phyloP scores from a whole-genome alignment of 495 filamentous ascomycete species.

The Penicillium ochrochloron region DNA sequence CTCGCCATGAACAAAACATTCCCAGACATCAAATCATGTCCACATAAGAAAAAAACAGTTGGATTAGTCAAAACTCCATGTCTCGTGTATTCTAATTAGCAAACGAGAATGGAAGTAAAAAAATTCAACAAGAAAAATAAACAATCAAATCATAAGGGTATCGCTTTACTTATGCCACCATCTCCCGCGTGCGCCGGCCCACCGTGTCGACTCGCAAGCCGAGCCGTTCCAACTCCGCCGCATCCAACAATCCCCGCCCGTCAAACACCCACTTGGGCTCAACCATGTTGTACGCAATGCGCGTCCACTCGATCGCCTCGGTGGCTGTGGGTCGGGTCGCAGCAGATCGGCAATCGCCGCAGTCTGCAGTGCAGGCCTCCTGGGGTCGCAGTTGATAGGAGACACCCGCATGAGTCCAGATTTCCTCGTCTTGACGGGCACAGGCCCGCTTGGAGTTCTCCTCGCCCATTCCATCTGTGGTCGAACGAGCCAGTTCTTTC shows the following conservation, averaged over 20 bases:
- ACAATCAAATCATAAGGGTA: conserved; percentile 8
- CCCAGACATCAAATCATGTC: neutral
- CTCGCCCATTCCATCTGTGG: neutral
- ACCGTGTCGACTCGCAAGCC: conserved; percentile 51
- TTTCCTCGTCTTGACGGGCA: conserved; percentile 17
- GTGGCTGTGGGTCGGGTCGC: conserved; percentile 23
- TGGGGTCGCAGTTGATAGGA: conserved; percentile 27
- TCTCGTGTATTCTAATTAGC: conserved; percentile 7
- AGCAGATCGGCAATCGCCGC: conserved; percentile 28
- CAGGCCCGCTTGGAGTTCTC: conserved; percentile 12
- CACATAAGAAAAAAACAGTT: neutral
- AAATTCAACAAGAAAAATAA: neutral
- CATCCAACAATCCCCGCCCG: conserved; percentile 66
- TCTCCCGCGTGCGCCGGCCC: conserved; percentile 23
- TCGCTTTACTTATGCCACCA: conserved; percentile 12
- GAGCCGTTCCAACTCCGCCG: conserved; percentile 55
- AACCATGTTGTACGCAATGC: conserved; percentile 58
- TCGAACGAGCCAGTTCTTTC: conserved; percentile 3
- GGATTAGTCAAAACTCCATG: conserved; percentile 1
- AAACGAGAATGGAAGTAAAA: neutral
- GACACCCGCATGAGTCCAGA: conserved; percentile 24
- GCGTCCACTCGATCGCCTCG: conserved; percentile 56
- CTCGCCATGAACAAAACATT: neutral
- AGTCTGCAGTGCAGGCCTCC: conserved; percentile 24
- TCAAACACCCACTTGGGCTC: conserved; percentile 75